Percentiles rank a stretch among this genome's conserved stretches.
phyloP scores from a whole-genome alignment of 2,329 filamentous ascomycete genomes.

The Zymoseptoria tritici region DNA sequence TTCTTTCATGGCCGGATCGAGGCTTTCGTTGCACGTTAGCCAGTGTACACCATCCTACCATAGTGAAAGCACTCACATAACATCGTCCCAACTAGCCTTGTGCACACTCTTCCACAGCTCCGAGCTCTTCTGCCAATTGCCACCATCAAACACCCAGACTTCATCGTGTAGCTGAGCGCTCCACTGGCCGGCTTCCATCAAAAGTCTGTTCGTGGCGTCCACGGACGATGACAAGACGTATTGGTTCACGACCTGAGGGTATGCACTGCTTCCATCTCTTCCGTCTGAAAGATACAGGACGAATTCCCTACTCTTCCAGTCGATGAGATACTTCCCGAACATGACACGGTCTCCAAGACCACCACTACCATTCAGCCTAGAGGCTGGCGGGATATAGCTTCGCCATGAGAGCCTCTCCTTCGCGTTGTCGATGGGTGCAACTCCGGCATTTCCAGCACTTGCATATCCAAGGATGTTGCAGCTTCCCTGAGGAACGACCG shows the following conservation, averaged over 20 bases:
- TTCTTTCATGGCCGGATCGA: conserved; percentile 58
- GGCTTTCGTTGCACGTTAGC: conserved; percentile 51
- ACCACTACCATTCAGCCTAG: conserved; percentile 34
- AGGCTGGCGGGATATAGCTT: conserved; percentile 32
- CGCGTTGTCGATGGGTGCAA: conserved; percentile 35
- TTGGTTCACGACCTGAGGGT: conserved; percentile 31
- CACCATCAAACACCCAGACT: conserved; percentile 59
- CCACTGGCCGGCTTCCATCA: conserved; percentile 51
- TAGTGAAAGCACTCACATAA: not conserved
- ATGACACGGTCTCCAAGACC: conserved; percentile 32
- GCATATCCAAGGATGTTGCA: conserved; percentile 38
- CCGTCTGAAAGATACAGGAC: conserved; percentile 38
- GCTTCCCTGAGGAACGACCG: conserved; percentile 29
- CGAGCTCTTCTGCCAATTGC: conserved; percentile 55
- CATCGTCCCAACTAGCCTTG: conserved; percentile 6
- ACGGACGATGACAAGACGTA: conserved; percentile 37
- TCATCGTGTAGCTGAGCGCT: conserved; percentile 52
- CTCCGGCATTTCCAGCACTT: conserved; percentile 34
- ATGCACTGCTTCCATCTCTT: conserved; percentile 31
- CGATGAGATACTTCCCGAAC: conserved; percentile 41
- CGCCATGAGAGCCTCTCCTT: conserved; percentile 35
- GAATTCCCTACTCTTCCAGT: conserved; percentile 39
- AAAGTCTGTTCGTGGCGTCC: conserved; percentile 41
- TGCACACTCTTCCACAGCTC: conserved; percentile 38
- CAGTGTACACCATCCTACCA: conserved; percentile 47